A percentile compares a stretch with the other conserved stretches of the same genome.
These are phyloP conservation scores for Neophaeococcomyces aloes DNA, from an alignment of 2,329 filamentous ascomycete species.

Conservation along the genomic window DNA sequence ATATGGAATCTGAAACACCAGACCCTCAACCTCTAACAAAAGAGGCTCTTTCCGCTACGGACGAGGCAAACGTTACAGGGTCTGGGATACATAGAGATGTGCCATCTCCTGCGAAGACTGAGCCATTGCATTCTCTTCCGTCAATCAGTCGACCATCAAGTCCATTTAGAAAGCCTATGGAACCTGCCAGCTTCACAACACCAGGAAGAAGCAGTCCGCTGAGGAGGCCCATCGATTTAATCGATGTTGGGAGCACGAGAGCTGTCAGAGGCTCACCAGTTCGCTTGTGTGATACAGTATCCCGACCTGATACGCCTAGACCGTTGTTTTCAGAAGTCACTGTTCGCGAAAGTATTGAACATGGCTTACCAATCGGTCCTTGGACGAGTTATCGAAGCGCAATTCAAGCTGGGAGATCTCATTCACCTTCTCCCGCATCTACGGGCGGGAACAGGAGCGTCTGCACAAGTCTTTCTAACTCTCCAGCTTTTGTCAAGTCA, in stretches of 20 bases:
- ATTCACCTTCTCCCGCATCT: too few relatives aligned
- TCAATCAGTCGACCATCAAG: neutral
- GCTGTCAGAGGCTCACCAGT: conserved; percentile 1
- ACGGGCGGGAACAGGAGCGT: too few relatives aligned
- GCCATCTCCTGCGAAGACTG: neutral
- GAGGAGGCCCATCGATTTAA: neutral
- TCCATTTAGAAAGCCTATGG: neutral
- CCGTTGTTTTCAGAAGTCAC: too few relatives aligned
- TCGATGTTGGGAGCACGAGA: conserved; percentile 1
- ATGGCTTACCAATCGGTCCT: too few relatives aligned
- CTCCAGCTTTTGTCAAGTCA: too few relatives aligned
- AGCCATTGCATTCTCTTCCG: neutral
- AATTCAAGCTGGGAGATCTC: too few relatives aligned
- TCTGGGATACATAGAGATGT: too few relatives aligned
- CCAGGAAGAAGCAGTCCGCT: neutral
- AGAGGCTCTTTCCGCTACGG: neutral
- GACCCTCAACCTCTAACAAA: neutral
- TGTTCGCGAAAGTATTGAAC: too few relatives aligned
- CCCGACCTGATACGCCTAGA: conserved; percentile 2
- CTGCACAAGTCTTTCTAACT: too few relatives aligned
- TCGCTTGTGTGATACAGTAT: neutral
- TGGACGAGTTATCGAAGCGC: too few relatives aligned
- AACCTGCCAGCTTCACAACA: neutral
- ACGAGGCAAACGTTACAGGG: too few relatives aligned
- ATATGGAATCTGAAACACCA: neutral